Conservation (phyloP, 2,329 filamentous ascomycete genomes). For the Ceratocystis ficicola region DNA sequence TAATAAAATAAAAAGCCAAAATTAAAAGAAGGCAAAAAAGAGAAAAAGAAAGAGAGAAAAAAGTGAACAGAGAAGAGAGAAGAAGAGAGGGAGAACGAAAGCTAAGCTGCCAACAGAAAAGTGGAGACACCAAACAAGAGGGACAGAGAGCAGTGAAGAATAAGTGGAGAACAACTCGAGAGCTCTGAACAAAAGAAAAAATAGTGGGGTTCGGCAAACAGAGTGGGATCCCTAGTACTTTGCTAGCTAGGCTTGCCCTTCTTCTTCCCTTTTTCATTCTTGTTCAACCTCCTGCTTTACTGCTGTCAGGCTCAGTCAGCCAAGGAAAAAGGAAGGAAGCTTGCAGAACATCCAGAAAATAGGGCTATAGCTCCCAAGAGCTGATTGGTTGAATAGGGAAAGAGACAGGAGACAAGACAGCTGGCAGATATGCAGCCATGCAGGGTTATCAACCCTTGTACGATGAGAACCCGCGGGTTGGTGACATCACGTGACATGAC, state of each 20-base stretch:
- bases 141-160: not conserved
- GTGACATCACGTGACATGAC: not conserved
- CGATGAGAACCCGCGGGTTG: not conserved
- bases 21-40: slow-evolving; percentile 2
- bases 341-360: not conserved
- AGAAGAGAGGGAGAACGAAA: not conserved
- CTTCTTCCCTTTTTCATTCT: not conserved
- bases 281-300: not conserved
- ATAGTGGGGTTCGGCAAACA: too few relatives aligned
- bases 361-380: not conserved
- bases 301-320: not conserved
- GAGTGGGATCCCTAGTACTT: too few relatives aligned
- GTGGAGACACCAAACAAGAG: not conserved
- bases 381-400: not conserved
- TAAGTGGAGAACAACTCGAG: not conserved
- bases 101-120: not conserved
- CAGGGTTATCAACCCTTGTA: not conserved
- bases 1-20: not conserved
- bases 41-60: not conserved
- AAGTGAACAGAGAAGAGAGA: not conserved
- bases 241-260: not conserved
- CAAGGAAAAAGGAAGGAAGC: not conserved
- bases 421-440: not conserved
- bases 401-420: not conserved
- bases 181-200: too few relatives aligned